phyloP scores from a whole-genome alignment of 495 filamentous ascomycete species.

The Neurospora pannonica region DNA sequence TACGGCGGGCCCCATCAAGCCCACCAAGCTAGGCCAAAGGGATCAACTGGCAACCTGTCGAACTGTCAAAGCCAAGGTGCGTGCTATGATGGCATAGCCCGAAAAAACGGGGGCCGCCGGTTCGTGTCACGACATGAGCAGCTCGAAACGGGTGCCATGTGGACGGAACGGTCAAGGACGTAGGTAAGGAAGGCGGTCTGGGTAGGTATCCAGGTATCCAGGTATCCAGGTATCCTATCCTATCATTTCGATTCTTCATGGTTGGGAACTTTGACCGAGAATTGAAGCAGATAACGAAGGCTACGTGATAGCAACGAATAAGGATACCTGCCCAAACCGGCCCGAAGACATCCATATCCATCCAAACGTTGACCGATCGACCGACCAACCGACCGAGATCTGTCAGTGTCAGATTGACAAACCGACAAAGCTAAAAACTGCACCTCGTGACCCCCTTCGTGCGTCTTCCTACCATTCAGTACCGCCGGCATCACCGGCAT shows the following conservation, averaged over 20 bases:
- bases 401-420: not conserved
- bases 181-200: not conserved
- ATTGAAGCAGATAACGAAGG: not conserved
- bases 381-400: not conserved
- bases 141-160: not conserved
- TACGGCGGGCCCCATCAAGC: not conserved
- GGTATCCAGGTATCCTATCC: not conserved
- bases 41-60: not conserved
- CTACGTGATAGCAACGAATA: not conserved
- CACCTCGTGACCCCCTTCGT: not conserved
- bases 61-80: not conserved
- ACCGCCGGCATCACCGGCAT: not conserved
- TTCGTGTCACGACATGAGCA: not conserved
- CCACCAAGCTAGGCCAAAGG: not conserved
- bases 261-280: not conserved
- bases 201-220: not conserved
- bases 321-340: not conserved
- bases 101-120: not conserved
- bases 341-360: not conserved
- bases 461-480: not conserved
- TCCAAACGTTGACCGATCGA: not conserved
- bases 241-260: not conserved
- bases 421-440: not conserved
- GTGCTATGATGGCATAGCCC: not conserved
- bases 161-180: not conserved